Percentiles rank a stretch among this genome's conserved stretches.
Conservation (phyloP, 805 yeast species). For the Metschnikowia arizonensis region DNA sequence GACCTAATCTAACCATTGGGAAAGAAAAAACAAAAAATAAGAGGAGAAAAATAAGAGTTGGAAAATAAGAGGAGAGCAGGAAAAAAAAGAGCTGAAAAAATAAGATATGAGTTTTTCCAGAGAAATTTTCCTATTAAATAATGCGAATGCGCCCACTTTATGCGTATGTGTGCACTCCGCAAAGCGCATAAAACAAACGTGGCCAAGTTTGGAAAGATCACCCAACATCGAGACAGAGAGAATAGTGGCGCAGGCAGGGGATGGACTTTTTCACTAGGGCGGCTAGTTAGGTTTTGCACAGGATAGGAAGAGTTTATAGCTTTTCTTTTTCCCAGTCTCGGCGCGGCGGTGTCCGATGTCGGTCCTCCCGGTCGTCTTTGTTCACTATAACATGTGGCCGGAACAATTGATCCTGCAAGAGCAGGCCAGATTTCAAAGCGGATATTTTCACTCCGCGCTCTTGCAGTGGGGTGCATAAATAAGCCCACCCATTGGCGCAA, state of each 20-base stretch:
- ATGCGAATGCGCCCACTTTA: conserved; percentile 4
- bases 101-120: background rate
- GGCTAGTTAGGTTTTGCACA: too few relatives aligned
- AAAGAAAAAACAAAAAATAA: background rate
- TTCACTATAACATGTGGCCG: too few relatives aligned
- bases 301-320: background rate
- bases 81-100: too few relatives aligned
- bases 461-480: conserved; percentile 8
- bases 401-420: conserved; percentile 8
- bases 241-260: too few relatives aligned
- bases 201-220: background rate
- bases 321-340: background rate
- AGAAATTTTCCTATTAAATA: conserved; percentile 5
- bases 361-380: too few relatives aligned
- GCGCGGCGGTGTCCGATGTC: too few relatives aligned
- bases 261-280: too few relatives aligned
- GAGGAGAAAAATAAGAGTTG: too few relatives aligned
- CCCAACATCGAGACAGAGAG: background rate
- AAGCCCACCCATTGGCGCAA: background rate
- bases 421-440: conserved; percentile 4
- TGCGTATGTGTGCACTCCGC: conserved; percentile 4
- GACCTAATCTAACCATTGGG: conserved; percentile 77
- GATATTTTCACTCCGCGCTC: conserved; percentile 17
- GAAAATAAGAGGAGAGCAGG: too few relatives aligned
- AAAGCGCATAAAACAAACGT: conserved; percentile 6